Percentiles rank a stretch among this genome's conserved stretches.
phyloP scores from a whole-genome alignment of 305 asterid species.

The Fraxinus angustifolia region DNA sequence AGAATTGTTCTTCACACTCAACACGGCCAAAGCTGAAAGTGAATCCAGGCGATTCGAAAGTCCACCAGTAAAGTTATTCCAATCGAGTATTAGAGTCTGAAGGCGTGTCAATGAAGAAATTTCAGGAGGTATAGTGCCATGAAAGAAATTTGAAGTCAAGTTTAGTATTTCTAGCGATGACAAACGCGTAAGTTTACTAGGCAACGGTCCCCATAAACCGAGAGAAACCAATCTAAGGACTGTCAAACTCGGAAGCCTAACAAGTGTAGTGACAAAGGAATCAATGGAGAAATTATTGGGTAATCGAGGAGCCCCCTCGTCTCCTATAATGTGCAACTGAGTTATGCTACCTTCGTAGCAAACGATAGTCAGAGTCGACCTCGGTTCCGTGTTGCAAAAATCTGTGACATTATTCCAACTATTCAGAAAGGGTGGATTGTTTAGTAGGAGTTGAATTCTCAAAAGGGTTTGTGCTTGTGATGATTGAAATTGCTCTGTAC shows the following conservation, averaged over 20 bases:
- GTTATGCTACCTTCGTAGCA: slow-evolving; percentile 70
- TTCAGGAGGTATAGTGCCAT: slow-evolving; percentile 45
- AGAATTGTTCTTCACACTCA: slow-evolving; percentile 60
- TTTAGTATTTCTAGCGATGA: slow-evolving; percentile 73
- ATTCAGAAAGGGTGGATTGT: slow-evolving; percentile 43
- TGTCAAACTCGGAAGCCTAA: slow-evolving; percentile 56
- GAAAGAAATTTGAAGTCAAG: slow-evolving; percentile 66
- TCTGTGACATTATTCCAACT: slow-evolving; percentile 48
- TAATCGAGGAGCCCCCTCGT: slow-evolving; percentile 30
- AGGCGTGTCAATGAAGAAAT: slow-evolving; percentile 49
- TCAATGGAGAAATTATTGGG: slow-evolving; percentile 65
- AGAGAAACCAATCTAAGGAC: slow-evolving; percentile 79
- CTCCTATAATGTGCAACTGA: slow-evolving; percentile 74
- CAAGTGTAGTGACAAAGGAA: slow-evolving; percentile 53
- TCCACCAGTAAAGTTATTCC: slow-evolving; percentile 60
- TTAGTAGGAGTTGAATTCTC: slow-evolving; percentile 45
- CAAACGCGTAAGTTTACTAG: slow-evolving; percentile 45
- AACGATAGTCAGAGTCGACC: slow-evolving; percentile 48
- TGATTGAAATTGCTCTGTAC: slow-evolving; percentile 42
- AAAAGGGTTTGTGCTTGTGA: slow-evolving; percentile 53
- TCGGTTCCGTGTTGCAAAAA: slow-evolving; percentile 61
- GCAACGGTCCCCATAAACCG: slow-evolving; percentile 78
- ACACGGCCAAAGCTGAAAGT: slow-evolving; percentile 58
- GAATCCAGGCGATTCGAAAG: slow-evolving; percentile 50
- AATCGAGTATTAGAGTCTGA: slow-evolving; percentile 62